A percentile compares a stretch with the other conserved stretches of the same genome.
Evolutionary conservation across 306 rosid species (phyloP).

Genomic region (Sicyos baderoa): DNA sequence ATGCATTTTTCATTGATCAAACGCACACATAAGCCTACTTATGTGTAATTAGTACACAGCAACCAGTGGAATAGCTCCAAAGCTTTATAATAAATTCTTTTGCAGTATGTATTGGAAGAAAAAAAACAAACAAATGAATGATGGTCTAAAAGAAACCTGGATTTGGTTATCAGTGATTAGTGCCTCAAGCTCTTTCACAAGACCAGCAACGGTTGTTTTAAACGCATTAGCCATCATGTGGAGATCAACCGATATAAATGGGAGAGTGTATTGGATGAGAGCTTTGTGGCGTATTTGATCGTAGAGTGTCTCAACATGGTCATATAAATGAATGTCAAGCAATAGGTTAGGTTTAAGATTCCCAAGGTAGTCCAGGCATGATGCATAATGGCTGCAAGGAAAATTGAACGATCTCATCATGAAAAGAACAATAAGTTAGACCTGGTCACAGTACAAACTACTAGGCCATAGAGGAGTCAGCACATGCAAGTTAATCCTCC

Average conservation of each 20-base stretch:
- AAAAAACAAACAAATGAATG: background rate
- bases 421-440: background rate
- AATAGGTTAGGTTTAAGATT: slow-evolving; percentile 77
- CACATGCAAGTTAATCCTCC: background rate
- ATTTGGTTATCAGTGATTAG: slow-evolving; percentile 87
- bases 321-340: slow-evolving; percentile 88
- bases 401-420: slow-evolving; percentile 2
- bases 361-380: slow-evolving; percentile 90
- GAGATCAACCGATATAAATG: slow-evolving; percentile 88
- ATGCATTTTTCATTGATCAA: background rate
- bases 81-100: background rate
- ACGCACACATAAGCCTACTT: background rate
- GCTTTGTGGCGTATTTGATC: slow-evolving; percentile 95
- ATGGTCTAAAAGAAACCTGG: slow-evolving; percentile 52
- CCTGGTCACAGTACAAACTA: background rate
- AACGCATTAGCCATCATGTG: slow-evolving; percentile 93
- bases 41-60: background rate
- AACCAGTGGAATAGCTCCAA: background rate
- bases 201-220: slow-evolving; percentile 79
- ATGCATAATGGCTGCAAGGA: slow-evolving; percentile 80
- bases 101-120: background rate
- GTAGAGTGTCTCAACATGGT: slow-evolving; percentile 85
- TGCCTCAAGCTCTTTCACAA: slow-evolving; percentile 95
- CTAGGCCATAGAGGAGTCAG: background rate
- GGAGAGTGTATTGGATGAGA: slow-evolving; percentile 86